phyloP scores from a whole-genome alignment of 345 rosid species.

The Aegle marmelos region DNA sequence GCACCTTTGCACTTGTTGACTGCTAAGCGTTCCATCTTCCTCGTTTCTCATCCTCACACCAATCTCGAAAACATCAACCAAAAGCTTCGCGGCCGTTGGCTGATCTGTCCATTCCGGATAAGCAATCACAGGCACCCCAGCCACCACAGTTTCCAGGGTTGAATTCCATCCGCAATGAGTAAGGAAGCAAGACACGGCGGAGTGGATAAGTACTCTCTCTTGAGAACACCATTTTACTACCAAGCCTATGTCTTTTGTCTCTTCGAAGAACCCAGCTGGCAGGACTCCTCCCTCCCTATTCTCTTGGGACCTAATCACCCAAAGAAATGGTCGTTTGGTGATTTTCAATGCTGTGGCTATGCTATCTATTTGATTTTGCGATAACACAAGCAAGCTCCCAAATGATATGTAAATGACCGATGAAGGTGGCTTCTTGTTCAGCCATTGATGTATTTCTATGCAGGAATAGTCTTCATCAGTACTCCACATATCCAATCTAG shows the following conservation, averaged over 20 bases:
- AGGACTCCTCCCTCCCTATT: constrained; percentile 2
- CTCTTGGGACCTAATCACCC: constrained; percentile 46
- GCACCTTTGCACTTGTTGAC: constrained; percentile 42
- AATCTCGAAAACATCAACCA: constrained; percentile 41
- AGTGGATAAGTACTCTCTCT: constrained; percentile 44
- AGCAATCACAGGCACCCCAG: constrained; percentile 53
- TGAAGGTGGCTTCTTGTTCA: constrained; percentile 37
- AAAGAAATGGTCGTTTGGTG: constrained; percentile 37
- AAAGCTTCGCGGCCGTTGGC: constrained; percentile 33
- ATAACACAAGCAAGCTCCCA: constrained; percentile 39
- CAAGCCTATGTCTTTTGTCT: constrained; percentile 34
- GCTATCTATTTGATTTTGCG: constrained; percentile 35
- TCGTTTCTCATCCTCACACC: constrained; percentile 43
- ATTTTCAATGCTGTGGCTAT: constrained; percentile 42
- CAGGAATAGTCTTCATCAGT: constrained; percentile 29
- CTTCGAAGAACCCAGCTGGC: constrained; percentile 19
- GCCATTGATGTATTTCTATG: constrained; percentile 36
- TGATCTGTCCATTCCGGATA: constrained; percentile 52
- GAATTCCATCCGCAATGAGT: constrained; percentile 71
- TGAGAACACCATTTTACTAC: constrained; percentile 53
- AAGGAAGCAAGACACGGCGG: constrained; percentile 43
- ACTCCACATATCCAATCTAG: constrained; percentile 34
- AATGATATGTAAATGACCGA: constrained; percentile 65
- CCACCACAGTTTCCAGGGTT: constrained; percentile 37
- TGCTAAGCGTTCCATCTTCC: constrained; percentile 25